Conservation (phyloP, 306 rosid genomes). For the Arachis stenosperma region DNA sequence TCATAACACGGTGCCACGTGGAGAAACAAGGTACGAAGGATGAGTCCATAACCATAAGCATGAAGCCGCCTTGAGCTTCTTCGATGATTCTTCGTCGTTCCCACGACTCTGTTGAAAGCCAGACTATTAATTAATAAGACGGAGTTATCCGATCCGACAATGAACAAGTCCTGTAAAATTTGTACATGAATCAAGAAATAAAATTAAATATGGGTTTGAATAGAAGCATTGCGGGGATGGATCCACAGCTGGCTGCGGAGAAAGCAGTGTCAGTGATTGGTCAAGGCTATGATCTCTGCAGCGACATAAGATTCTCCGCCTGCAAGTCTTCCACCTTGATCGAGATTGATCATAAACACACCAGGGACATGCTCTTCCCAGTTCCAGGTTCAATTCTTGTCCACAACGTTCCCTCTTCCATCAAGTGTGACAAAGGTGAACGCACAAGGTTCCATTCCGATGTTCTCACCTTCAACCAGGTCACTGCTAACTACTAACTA, state of each 20-base stretch:
- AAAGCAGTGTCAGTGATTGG: slow-evolving; percentile 79
- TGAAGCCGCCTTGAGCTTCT: slow-evolving; percentile 35
- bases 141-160: too few relatives aligned
- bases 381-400: slow-evolving; percentile 56
- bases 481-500: background rate
- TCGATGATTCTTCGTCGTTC: slow-evolving; percentile 30
- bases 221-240: slow-evolving; percentile 40
- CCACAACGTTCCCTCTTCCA: slow-evolving; percentile 54
- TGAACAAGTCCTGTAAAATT: too few relatives aligned
- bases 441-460: slow-evolving; percentile 78
- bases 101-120: slow-evolving; percentile 1
- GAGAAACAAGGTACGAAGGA: background rate
- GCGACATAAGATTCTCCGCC: slow-evolving; percentile 54
- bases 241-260: slow-evolving; percentile 68
- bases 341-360: slow-evolving; percentile 52
- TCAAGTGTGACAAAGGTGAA: slow-evolving; percentile 91
- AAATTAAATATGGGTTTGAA: slow-evolving; percentile 40
- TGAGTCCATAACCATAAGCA: background rate
- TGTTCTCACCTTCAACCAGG: slow-evolving; percentile 74
- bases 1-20: slow-evolving; percentile 45
- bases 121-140: too few relatives aligned
- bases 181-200: too few relatives aligned
- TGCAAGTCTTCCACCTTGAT: slow-evolving; percentile 63
- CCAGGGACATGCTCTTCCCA: slow-evolving; percentile 68
- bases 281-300: slow-evolving; percentile 68